A percentile compares a stretch with the other conserved stretches of the same genome.
phyloP scores from a whole-genome alignment of 2,329 filamentous ascomycete species.

The Colletotrichum somersetense region DNA sequence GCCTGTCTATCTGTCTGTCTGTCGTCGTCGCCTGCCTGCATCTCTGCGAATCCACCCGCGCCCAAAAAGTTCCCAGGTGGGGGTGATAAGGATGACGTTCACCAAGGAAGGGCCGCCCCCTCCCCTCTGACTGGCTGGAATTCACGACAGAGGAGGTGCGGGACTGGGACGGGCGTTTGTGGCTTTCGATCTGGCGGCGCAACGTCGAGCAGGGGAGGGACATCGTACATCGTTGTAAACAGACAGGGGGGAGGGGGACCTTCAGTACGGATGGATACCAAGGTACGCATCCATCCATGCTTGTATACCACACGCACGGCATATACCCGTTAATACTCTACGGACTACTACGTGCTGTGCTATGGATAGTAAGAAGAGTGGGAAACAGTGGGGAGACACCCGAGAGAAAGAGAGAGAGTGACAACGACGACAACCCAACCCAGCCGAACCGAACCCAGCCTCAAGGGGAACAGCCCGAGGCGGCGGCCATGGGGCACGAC shows the following conservation, averaged over 20 bases:
- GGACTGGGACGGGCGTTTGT: conserved; percentile 37
- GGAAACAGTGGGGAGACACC: conserved; percentile 8
- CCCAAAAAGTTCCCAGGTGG: conserved; percentile 41
- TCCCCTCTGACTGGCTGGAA: conserved; percentile 12
- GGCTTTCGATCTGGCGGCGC: conserved; percentile 37
- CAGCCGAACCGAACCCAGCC: too few species aligned
- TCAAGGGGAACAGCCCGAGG: conserved; percentile 3
- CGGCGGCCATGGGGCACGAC: conserved; percentile 20
- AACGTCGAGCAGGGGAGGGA: conserved; percentile 14
- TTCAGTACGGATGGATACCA: too few species aligned
- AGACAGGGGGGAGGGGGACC: too few species aligned
- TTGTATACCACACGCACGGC: too few species aligned
- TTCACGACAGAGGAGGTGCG: conserved; percentile 16
- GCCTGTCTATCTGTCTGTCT: not conserved
- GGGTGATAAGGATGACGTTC: conserved; percentile 36
- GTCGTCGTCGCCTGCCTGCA: too few species aligned
- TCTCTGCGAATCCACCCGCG: conserved; percentile 24
- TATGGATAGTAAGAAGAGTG: not conserved
- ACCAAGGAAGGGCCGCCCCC: not conserved
- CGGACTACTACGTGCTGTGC: not conserved
- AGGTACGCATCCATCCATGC: too few species aligned
- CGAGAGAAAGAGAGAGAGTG: conserved; percentile 3
- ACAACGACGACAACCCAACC: not conserved
- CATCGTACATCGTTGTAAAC: too few species aligned
- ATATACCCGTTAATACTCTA: too few species aligned